Conservation (phyloP, 768 basidiomycete species). For the Ramaria sp. region DNA sequence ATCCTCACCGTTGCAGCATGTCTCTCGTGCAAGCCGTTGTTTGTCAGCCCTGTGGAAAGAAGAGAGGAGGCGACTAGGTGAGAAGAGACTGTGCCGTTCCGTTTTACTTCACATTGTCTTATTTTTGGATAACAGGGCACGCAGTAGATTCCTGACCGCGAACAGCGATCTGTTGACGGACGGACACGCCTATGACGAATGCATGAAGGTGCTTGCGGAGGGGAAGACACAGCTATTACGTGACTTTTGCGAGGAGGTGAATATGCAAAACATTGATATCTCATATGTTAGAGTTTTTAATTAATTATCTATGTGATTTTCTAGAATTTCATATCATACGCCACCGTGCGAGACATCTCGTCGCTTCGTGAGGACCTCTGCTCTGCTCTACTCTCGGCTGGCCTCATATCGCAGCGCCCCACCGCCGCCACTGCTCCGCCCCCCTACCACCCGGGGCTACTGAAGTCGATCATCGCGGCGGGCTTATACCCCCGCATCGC, state of each 20-base stretch:
- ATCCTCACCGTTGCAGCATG: conserved; percentile 73
- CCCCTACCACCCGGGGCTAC: conserved; percentile 44
- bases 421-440: conserved; percentile 25
- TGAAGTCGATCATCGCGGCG: conserved; percentile 78
- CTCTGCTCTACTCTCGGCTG: conserved; percentile 54
- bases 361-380: conserved; percentile 72
- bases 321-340: conserved; percentile 75
- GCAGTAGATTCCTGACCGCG: conserved; percentile 52
- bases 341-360: conserved; percentile 67
- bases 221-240: conserved; percentile 39
- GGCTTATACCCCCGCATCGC: conserved; percentile 83
- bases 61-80: conserved; percentile 71
- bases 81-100: conserved; percentile 19
- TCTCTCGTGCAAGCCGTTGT: conserved; percentile 82
- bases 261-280: too few species aligned
- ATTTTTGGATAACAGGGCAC: conserved; percentile 39
- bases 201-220: conserved; percentile 33
- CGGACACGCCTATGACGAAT: conserved; percentile 61
- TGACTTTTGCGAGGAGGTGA: conserved; percentile 67
- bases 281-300: too few species aligned
- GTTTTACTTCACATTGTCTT: too few species aligned
- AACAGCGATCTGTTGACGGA: conserved; percentile 85
- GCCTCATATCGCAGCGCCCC: conserved; percentile 46
- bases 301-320: neutral
- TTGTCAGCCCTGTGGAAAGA: conserved; percentile 71